Percentiles rank a stretch among this genome's conserved stretches.
Conservation (phyloP, 2,329 filamentous ascomycete species). For the Claviceps sp. region DNA sequence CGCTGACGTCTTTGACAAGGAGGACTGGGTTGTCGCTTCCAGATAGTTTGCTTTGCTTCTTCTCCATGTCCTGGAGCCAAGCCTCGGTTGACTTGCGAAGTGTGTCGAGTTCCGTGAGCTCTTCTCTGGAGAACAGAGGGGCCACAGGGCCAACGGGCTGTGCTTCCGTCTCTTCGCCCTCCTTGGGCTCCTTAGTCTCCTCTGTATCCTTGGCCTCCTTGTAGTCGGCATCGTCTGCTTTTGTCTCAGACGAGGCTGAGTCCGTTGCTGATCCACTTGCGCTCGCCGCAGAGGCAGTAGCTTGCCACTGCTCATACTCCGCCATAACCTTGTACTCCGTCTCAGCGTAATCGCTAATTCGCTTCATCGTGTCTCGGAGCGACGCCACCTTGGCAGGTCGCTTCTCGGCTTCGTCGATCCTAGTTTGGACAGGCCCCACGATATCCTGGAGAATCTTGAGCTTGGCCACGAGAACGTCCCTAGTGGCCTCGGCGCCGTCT, state of each 20-base stretch:
- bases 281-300: constrained; percentile 25
- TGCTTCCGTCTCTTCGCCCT: constrained; percentile 30
- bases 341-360: constrained; percentile 56
- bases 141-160: constrained; percentile 39
- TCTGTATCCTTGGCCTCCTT: constrained; percentile 14
- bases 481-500: constrained; percentile 63
- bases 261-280: constrained; percentile 33
- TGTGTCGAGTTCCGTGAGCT: constrained; percentile 52
- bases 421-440: constrained; percentile 61
- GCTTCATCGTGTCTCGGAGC: constrained; percentile 57
- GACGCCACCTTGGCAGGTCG: constrained; percentile 56
- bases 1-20: constrained; percentile 55
- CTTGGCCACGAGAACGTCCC: constrained; percentile 60
- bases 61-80: constrained; percentile 65
- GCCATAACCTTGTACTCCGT: constrained; percentile 57
- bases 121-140: constrained; percentile 57
- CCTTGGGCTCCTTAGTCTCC: constrained; percentile 21
- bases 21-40: constrained; percentile 63
- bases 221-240: constrained; percentile 52
- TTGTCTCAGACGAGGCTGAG: constrained; percentile 32
- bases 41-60: constrained; percentile 56
- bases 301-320: constrained; percentile 51
- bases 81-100: constrained; percentile 46
- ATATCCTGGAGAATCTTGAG: constrained; percentile 66
- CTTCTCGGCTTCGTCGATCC: constrained; percentile 57